Evolutionary conservation across 768 basidiomycete genomes (phyloP), one percentile per base, ranked within the genome.

Genomic region (Piloderma croceum): DNA sequence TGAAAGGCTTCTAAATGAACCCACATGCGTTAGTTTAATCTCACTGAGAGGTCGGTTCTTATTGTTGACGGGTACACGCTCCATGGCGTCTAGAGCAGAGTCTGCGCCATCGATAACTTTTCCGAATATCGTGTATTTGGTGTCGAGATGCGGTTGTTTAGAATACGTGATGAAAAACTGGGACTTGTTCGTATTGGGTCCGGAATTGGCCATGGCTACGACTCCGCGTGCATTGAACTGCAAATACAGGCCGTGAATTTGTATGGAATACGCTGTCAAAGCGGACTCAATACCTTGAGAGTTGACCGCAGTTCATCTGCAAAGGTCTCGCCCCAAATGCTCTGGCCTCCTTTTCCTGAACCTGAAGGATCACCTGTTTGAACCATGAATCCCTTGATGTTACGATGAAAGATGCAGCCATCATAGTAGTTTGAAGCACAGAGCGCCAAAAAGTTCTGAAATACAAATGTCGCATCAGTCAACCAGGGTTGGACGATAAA

Each of bases 21-120:
- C 47, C 64, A 93, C 93, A 60, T 79, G 73, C 20, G 75, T 77
- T 45, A 96, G 62, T 57, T 79, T 89, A 61, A 99, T 86, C 52
- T 96, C 91, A 32, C 69, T 74, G 23, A 90, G 61, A 1, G 96
- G 96, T 43, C 88, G 67, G 60, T 91, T 91, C 65, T 97, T 99
- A 44, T 80, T 73, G 57, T 79, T 90, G 42, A 98, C 94, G 1
- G 91, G 90, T 1, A 83, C 81, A 18, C 82, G 78, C 59, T 98
- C 96, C 77, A 97, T 90, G n/a, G 76, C 73, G 52, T 98, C 96
- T 33, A 99, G 65, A 4, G 93, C 89, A 3, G 89, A 80, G 57
- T 99, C 93, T n/a, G 76, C 77, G 15, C 96, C 96, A 56, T 99
- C 96, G 50, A 99, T 98, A n/a, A 99, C 92, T 70, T 86, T 90